These are phyloP conservation scores for Paramecium caudatum DNA, from an alignment of 73 alveolate genomes.

Conservation along the genomic window DNA sequence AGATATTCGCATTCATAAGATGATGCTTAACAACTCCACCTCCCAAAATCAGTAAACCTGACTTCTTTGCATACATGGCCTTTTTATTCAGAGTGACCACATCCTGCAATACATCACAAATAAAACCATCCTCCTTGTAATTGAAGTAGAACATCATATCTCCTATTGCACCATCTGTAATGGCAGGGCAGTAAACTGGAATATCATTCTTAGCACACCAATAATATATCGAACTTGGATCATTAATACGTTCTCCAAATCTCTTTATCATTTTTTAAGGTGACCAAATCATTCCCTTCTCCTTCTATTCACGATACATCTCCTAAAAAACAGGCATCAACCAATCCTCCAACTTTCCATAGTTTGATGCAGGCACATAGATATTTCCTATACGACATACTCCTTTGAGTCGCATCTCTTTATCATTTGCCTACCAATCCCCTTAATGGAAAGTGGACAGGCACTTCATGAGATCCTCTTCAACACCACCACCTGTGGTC, in stretches of 20 bases:
- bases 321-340: constrained; percentile 92
- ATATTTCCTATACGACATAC: constrained; percentile 98
- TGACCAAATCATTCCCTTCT: constrained; percentile 92
- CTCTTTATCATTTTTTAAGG: constrained; percentile 96
- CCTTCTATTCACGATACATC: constrained; percentile 93
- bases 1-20: constrained; percentile 91
- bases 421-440: constrained; percentile 92
- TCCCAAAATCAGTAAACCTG: constrained; percentile 98
- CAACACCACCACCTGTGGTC: constrained; percentile 99
- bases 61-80: constrained; percentile 93
- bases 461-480: constrained; percentile 98
- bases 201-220: constrained; percentile 97
- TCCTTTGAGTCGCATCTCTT: constrained; percentile 91
- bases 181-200: constrained; percentile 99
- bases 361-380: constrained; percentile 98
- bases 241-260: constrained; percentile 94
- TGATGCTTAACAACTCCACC: constrained; percentile 98
- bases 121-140: constrained; percentile 94
- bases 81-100: constrained; percentile 91
- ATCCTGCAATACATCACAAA: constrained; percentile 96
- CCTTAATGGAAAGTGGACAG: constrained; percentile 94
- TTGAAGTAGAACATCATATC: constrained; percentile 97
- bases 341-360: constrained; percentile 97
- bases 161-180: constrained; percentile 99
- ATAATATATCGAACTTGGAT: constrained; percentile 94